Evolutionary conservation across 2,329 filamentous ascomycete species (phyloP), one percentile per base, ranked within the genome.

Genomic region (Sporothrix mexicana): DNA sequence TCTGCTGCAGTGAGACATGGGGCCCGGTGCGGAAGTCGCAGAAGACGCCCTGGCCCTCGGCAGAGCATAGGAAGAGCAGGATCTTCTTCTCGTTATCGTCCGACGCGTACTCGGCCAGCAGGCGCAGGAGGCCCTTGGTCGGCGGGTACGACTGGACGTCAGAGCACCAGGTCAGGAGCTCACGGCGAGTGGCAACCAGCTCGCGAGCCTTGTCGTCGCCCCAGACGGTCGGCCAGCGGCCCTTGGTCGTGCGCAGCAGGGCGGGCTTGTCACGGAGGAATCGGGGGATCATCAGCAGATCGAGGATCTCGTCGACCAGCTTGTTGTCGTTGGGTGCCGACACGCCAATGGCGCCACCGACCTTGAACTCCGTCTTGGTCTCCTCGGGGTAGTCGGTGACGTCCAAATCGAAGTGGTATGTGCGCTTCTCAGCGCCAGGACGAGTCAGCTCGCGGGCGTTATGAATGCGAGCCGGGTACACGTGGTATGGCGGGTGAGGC

Each of bases 151-250:
- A 97, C 81, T 98, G 94, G 75, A 98, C 90, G 80, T 99, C 96
- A 36, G 92, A 91, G 80, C 95, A 98, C 96, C 96, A 99, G 10
- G 92, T 97, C 72, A 99, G 85, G n/a, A 99, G 85, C 80, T 97
- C 95, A 68, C 95, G 88, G 66, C 95, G 90, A 0, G 95, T 98
- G 3, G 95, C 97, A 72, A 95, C 85, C n/a, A 99, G 85, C 80
- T 96, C 91, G 72, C 96, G 90, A 7, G 95, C 83, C 81, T 93
- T 83, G 23, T 98, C 95, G 1, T 97, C 93, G 57, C 95, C 96
- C 96, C 96, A 99, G 68, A 99, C 97, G 0, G 96, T 99, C 3
- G 96, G 96, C 95, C 95, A 99, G 68, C 96, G 88, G 47, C 95
- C 95, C 74, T 87, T 88, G 49, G 87, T 89, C 0, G 96, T 98